These are phyloP conservation scores for Saitozyma sp. DNA, from an alignment of 768 basidiomycete genomes.

Conservation along the genomic window DNA sequence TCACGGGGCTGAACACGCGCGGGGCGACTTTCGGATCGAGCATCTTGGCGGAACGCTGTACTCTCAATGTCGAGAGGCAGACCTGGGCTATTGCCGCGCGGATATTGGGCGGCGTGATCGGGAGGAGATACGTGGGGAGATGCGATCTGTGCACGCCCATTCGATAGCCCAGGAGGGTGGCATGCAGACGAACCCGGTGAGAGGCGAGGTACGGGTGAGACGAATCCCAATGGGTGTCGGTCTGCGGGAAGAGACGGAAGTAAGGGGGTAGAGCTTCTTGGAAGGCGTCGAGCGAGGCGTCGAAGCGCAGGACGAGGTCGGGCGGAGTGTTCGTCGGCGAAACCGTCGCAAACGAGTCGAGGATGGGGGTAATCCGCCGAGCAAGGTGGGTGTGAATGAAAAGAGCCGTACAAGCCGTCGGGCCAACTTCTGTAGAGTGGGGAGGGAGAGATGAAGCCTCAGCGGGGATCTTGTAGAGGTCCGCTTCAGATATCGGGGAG, in stretches of 20 bases:
- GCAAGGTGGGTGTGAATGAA: slow-evolving; percentile 43
- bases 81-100: slow-evolving; percentile 28
- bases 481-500: slow-evolving; percentile 35
- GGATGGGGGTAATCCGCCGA: slow-evolving; percentile 32
- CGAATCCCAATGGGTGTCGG: slow-evolving; percentile 31
- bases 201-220: slow-evolving; percentile 33
- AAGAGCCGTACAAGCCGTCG: slow-evolving; percentile 35
- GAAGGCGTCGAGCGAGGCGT: slow-evolving; percentile 35
- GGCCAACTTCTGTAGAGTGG: slow-evolving; percentile 28
- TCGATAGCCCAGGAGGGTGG: slow-evolving; percentile 31
- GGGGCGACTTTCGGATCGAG: slow-evolving; percentile 36
- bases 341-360: slow-evolving; percentile 41
- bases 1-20: slow-evolving; percentile 32
- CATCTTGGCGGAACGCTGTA: slow-evolving; percentile 37
- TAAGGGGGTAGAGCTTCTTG: slow-evolving; percentile 42
- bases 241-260: slow-evolving; percentile 32
- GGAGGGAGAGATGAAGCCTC: slow-evolving; percentile 26
- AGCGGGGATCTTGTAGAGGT: slow-evolving; percentile 30
- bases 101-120: slow-evolving; percentile 22
- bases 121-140: slow-evolving; percentile 31
- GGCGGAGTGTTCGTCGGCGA: slow-evolving; percentile 31
- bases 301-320: slow-evolving; percentile 37
- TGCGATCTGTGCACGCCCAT: slow-evolving; percentile 37
- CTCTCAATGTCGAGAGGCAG: slow-evolving; percentile 29
- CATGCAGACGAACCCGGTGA: slow-evolving; percentile 36